Evolutionary conservation across 2,329 filamentous ascomycete species (phyloP).

Genomic region (Cercospora nicotianae): DNA sequence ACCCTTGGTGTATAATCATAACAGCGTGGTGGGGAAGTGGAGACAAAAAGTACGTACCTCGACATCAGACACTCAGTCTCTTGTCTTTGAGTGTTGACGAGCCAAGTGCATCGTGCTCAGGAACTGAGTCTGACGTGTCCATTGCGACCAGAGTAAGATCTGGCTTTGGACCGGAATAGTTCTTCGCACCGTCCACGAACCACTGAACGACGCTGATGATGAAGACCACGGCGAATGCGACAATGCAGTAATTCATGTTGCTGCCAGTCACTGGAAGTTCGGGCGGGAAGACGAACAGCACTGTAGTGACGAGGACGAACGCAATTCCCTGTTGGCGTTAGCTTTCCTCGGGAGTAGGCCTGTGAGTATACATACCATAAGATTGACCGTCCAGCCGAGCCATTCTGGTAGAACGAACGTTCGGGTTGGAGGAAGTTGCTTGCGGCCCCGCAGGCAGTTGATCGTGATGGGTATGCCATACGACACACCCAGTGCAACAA

Average conservation of each 20-base stretch:
- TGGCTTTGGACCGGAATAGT: slow-evolving; percentile 54
- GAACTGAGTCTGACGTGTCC: slow-evolving; percentile 21
- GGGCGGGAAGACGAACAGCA: slow-evolving; percentile 74
- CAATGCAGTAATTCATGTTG: slow-evolving; percentile 68
- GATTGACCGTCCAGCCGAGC: slow-evolving; percentile 62
- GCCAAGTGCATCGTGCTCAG: slow-evolving; percentile 18
- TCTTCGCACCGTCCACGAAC: slow-evolving; percentile 62
- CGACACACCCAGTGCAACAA: slow-evolving; percentile 69
- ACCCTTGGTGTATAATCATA: slow-evolving; percentile 29
- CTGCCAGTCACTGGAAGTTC: slow-evolving; percentile 61
- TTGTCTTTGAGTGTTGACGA: slow-evolving; percentile 16
- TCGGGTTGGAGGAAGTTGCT: slow-evolving; percentile 59
- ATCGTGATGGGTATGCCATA: slow-evolving; percentile 74
- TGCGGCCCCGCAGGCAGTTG: slow-evolving; percentile 66
- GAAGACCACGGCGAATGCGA: slow-evolving; percentile 59
- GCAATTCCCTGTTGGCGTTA: slow-evolving; percentile 51
- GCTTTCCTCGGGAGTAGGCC: not conserved
- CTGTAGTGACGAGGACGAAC: slow-evolving; percentile 69
- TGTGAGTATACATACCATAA: slow-evolving; percentile 32
- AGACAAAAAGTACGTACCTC: slow-evolving; percentile 21
- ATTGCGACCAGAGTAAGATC: slow-evolving; percentile 35
- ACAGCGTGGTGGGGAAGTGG: slow-evolving; percentile 7
- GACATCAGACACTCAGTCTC: slow-evolving; percentile 6
- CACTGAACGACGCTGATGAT: slow-evolving; percentile 59
- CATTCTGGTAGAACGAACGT: slow-evolving; percentile 57